Evolutionary conservation across 768 basidiomycete genomes (phyloP), one percentile per base, ranked within the genome.

Genomic region (Naganishia friedmannii): DNA sequence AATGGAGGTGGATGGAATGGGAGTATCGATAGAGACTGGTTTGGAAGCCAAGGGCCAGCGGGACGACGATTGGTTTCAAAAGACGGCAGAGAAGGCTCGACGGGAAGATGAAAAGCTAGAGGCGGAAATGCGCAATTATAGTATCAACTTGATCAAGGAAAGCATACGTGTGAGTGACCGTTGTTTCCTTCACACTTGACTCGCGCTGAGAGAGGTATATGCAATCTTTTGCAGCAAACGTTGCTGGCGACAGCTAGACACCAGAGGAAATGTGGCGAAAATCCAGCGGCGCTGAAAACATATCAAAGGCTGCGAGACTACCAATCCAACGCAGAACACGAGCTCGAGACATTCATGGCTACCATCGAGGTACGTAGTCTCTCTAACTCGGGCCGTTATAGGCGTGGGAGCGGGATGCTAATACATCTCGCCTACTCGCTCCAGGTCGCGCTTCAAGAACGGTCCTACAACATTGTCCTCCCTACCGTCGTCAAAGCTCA

Each of bases 81-180:
- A 17, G 26, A 51, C 58, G 8, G 12, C 53, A 13, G 28, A 53
- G 17, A 54, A 57, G 15, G 63, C 58, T n/a, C 23, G 34, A n/a
- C 32, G 45, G n/a, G 67, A 69, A 31, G 29, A n/a, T n/a, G 54
- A 68, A 21, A 72, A 72, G 39, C 53, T 72, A 1, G 71, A 72
- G 21, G 63, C 60, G 13, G 71, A 72, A 39, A 63, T 72, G 67
- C 53, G 65, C 17, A 67, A 68, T 26, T 72, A 72, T n/a, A 51
- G 37, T 42, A 60, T 51, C 55, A 72, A 72, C 51, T 7, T 68
- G 67, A 72, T 72, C 67, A 72, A 72, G 53, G 71, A 72, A 29
- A 68, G 67, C 42, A 60, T 48, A 34, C 67, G 71, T 31, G 70
- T 71, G 32, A 67, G 70, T 66, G 12, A 37, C 34, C 2, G 32